Evolutionary conservation across 1,284 basidiomycete species (phyloP).

Genomic region (Trichosporon sp.): DNA sequence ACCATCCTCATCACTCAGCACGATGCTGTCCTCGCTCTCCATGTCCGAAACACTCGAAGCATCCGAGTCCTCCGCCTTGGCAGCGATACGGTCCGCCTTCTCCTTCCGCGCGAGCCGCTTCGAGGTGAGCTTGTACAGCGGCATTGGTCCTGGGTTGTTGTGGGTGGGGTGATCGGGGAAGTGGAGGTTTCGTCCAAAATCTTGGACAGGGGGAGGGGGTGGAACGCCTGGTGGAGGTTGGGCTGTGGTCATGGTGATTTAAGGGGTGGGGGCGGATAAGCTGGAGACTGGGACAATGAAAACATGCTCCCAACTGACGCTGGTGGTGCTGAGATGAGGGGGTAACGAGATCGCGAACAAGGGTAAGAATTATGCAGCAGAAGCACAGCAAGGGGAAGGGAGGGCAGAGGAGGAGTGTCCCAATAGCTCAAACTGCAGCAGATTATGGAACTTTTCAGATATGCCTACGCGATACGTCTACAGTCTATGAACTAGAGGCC

Average conservation of each 20-base stretch:
- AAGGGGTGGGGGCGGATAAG: constrained; percentile 9
- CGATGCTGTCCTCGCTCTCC: constrained; percentile 54
- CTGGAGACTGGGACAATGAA: not conserved
- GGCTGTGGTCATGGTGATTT: not conserved
- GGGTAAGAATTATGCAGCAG: not conserved
- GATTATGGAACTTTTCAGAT: not conserved
- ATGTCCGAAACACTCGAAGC: constrained; percentile 67
- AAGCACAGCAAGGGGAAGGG: too few species aligned
- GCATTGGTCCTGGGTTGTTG: constrained; percentile 52
- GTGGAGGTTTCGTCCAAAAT: not conserved
- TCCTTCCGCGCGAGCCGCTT: constrained; percentile 67
- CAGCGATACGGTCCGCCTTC: constrained; percentile 59
- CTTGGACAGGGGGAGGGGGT: too few species aligned
- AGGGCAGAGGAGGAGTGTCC: not conserved
- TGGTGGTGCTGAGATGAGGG: too few species aligned
- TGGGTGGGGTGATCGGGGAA: not conserved
- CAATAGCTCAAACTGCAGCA: not conserved
- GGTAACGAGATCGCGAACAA: not conserved
- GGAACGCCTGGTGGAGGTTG: not conserved
- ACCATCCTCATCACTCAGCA: constrained; percentile 48
- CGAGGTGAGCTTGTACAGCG: constrained; percentile 78
- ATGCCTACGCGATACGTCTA: not conserved
- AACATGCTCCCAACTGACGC: not conserved
- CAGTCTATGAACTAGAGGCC: constrained; percentile 38
- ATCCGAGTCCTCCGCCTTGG: constrained; percentile 40